Conservation (phyloP, 345 rosid genomes). For the Hevea brasiliensis region DNA sequence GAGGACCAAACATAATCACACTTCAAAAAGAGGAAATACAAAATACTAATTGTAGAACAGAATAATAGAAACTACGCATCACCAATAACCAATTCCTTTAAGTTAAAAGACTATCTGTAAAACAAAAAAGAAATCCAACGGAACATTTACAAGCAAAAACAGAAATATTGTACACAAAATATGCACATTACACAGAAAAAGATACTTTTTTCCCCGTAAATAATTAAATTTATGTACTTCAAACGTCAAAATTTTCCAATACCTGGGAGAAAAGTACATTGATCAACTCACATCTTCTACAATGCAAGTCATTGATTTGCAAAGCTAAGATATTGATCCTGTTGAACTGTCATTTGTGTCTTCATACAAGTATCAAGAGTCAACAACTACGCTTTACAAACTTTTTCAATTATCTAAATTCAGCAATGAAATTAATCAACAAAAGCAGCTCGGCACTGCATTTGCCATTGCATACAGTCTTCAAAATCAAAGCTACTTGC, state of each 20-base stretch:
- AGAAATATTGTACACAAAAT: constrained; percentile 6
- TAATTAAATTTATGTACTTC: constrained; percentile 28
- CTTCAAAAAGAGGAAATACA: neutral
- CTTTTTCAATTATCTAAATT: constrained; percentile 15
- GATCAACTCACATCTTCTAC: constrained; percentile 28
- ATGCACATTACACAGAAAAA: constrained; percentile 17
- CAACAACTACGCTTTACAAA: constrained; percentile 27
- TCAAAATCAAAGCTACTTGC: constrained; percentile 95
- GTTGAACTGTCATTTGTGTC: constrained; percentile 23
- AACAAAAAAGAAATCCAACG: neutral
- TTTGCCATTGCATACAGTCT: constrained; percentile 90
- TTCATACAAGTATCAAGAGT: constrained; percentile 29
- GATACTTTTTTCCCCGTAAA: constrained; percentile 9
- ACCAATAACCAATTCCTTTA: neutral
- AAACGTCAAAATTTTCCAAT: constrained; percentile 28
- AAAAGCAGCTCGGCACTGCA: constrained; percentile 51
- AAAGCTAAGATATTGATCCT: constrained; percentile 29
- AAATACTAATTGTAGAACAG: neutral
- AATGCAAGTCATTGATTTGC: constrained; percentile 1
- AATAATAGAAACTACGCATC: neutral
- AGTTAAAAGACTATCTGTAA: neutral
- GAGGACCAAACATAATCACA: neutral
- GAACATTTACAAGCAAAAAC: neutral
- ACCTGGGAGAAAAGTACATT: constrained; percentile 30
- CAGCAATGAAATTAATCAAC: constrained; percentile 32